A percentile compares a stretch with the other conserved stretches of the same genome.
Conservation (phyloP, 2,329 filamentous ascomycete genomes). For the Colletotrichum eleusines region DNA sequence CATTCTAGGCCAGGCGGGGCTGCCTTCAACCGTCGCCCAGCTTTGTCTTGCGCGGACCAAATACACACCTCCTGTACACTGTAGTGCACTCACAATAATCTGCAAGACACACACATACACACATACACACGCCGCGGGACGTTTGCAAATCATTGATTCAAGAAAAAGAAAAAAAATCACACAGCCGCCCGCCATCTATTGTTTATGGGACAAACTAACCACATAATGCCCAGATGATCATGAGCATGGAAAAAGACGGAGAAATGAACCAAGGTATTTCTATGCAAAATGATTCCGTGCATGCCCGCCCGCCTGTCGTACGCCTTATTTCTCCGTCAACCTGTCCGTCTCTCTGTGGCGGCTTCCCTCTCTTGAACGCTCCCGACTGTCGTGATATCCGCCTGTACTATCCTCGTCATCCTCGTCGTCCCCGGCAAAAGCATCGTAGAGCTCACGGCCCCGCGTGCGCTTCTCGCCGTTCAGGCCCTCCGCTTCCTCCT, state of each 20-base stretch:
- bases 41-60: conserved; percentile 3
- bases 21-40: conserved; percentile 3
- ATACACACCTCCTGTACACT: background rate
- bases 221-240: conserved; percentile 44
- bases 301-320: conserved; percentile 16
- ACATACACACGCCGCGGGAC: background rate
- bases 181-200: conserved; percentile 19
- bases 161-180: no score
- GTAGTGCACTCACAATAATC: background rate
- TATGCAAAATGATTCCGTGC: conserved; percentile 38
- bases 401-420: conserved; percentile 74
- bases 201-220: conserved; percentile 43
- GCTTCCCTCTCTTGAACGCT: conserved; percentile 39
- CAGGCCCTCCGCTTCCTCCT: conserved; percentile 76
- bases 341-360: conserved; percentile 39
- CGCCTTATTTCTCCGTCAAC: conserved; percentile 42
- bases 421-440: conserved; percentile 87
- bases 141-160: conserved; percentile 23
- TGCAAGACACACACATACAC: background rate
- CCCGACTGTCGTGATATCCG: conserved; percentile 51
- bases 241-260: conserved; percentile 28
- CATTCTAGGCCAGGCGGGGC: conserved; percentile 17
- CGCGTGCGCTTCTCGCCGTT: conserved; percentile 67
- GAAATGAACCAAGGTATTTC: conserved; percentile 42
- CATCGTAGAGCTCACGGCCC: conserved; percentile 95